Conservation (phyloP, 495 filamentous ascomycete species). For the Aspergillus biplanus region DNA sequence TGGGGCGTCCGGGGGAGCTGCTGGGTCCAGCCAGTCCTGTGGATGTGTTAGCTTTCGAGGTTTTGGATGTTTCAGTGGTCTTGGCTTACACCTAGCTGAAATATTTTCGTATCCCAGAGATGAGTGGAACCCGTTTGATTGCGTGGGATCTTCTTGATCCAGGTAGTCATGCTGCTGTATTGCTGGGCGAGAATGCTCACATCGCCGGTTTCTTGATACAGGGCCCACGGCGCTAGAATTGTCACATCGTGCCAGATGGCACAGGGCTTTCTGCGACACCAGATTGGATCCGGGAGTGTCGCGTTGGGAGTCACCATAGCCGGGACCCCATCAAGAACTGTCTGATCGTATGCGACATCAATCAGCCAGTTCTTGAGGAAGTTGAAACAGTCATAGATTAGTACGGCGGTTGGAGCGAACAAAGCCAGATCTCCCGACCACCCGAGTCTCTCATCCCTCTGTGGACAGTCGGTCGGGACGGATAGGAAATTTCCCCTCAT, state of each 20-base stretch:
- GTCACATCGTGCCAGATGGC: slow-evolving; percentile 55
- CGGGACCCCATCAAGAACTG: slow-evolving; percentile 8
- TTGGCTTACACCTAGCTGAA: neutral
- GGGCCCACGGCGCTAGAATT: slow-evolving; percentile 49
- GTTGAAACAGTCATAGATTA: slow-evolving; percentile 24
- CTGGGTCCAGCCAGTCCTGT: neutral
- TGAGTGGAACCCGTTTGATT: neutral
- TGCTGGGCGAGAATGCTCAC: slow-evolving; percentile 40
- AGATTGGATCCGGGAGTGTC: slow-evolving; percentile 17
- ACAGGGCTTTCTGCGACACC: slow-evolving; percentile 33
- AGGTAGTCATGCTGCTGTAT: slow-evolving; percentile 46
- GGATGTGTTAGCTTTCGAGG: neutral
- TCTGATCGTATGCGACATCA: slow-evolving; percentile 45
- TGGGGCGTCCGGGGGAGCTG: neutral
- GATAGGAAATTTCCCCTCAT: slow-evolving; percentile 61
- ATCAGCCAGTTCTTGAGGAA: slow-evolving; percentile 60
- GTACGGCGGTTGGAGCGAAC: slow-evolving; percentile 49
- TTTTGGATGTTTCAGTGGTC: neutral
- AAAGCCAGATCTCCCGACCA: slow-evolving; percentile 61
- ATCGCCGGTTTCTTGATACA: slow-evolving; percentile 49
- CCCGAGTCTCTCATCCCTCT: slow-evolving; percentile 60
- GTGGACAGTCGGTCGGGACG: slow-evolving; percentile 59
- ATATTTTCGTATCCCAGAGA: neutral
- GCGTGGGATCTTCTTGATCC: slow-evolving; percentile 37
- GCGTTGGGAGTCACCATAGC: slow-evolving; percentile 47